A percentile compares a stretch with the other conserved stretches of the same genome.
These are phyloP conservation scores for Monosporascus sp. DNA, from an alignment of 2,329 filamentous ascomycete genomes.

Conservation along the genomic window DNA sequence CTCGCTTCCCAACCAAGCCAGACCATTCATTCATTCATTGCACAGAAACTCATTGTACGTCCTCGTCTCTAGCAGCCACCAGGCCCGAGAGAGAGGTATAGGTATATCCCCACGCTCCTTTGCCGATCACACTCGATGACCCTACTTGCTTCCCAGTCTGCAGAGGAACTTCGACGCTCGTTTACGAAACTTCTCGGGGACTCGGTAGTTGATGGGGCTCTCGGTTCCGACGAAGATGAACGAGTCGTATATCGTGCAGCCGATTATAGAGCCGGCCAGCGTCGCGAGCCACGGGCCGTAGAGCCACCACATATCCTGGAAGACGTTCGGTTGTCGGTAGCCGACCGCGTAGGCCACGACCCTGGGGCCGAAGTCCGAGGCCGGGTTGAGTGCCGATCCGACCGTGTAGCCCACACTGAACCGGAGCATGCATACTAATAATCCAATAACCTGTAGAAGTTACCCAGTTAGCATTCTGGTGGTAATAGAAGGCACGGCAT, in stretches of 20 bases:
- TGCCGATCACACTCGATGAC: neutral
- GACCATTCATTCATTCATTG: too few species aligned
- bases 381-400: conserved; percentile 30
- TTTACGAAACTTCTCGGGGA: conserved; percentile 3
- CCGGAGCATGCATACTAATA: conserved; percentile 28
- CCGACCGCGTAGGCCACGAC: conserved; percentile 27
- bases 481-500: too few species aligned
- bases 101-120: too few species aligned
- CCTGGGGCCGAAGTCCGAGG: conserved; percentile 29
- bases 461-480: neutral
- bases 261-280: conserved; percentile 20
- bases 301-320: conserved; percentile 25
- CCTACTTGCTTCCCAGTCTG: neutral
- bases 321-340: conserved; percentile 20
- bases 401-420: conserved; percentile 30
- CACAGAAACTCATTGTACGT: too few species aligned
- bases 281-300: conserved; percentile 24
- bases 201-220: conserved; percentile 19
- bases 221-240: conserved; percentile 24
- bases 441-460: conserved; percentile 21
- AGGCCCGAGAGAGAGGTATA: too few species aligned
- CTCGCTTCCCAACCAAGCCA: too few species aligned
- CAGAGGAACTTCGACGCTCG: neutral
- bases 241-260: conserved; percentile 24
- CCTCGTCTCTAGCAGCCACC: too few species aligned